Evolutionary conservation across 345 rosid genomes (phyloP), one percentile per base, ranked within the genome.

Genomic region (Eucalyptus cloeziana): DNA sequence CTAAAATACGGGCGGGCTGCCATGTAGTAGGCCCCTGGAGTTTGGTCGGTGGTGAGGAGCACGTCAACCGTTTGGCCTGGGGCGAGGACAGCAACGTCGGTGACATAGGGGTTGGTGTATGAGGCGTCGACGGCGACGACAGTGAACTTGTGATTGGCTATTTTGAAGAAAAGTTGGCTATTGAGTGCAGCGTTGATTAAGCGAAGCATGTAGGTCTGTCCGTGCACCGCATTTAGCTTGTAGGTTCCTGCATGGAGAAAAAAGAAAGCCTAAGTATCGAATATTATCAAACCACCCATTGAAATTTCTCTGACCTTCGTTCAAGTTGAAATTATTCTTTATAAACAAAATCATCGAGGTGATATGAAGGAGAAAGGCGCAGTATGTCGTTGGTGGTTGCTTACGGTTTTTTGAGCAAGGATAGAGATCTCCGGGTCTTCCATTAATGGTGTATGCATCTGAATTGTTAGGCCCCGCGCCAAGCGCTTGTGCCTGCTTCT

Each of bases 381-480:
- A n/a, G 37, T 64, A 22, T 90, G 62, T 2, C 44, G 76, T 4
- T 16, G 40, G 43, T 21, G 30, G 24, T 43, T 13, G 90, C 94
- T 93, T 90, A 97, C 98, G 58, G 15, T 93, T 87, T 89, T 87
- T 86, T 49, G 99, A 96, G 89, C 99, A 97, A n/a, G 92, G 93
- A 86, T 97, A 97, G 54, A 96, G 92, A 89, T 97, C 92, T 45
- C 99, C 99, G 2, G 99, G 99, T 87, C 79, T 67, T 21, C 99
- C 99, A 88, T 97, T 97, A 45, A 97, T 96, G 14, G 98, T 96
- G 89, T 33, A 97, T 58, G 99, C 99, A 88, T 95, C 94, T 5
- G 99, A 97, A 88, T 11, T 49, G 81, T 93, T 93, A 11, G 99
- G 97, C 87, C 89, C 90, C 47, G 52, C 67, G 14, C 99, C 99